phyloP scores from a whole-genome alignment of 2,329 filamentous ascomycete genomes.

The Talaromyces rugulosus region DNA sequence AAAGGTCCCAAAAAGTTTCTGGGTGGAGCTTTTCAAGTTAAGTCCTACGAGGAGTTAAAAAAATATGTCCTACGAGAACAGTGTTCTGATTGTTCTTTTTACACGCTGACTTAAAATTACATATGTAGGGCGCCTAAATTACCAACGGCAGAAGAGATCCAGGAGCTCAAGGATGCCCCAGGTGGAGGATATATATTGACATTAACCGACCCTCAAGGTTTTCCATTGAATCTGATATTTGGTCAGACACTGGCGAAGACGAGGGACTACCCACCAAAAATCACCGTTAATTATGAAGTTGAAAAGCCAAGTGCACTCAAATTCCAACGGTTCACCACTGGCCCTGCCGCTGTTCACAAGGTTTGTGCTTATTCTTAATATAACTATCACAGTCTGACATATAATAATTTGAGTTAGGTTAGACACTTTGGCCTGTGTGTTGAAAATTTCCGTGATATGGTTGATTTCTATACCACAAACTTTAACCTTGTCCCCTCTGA shows the following conservation, averaged over 20 bases:
- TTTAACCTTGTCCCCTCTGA: slow-evolving; percentile 31
- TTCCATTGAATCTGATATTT: slow-evolving; percentile 37
- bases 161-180: slow-evolving; percentile 25
- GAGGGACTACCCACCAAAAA: slow-evolving; percentile 16
- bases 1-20: slow-evolving; percentile 39
- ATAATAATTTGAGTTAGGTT: slow-evolving; percentile 14
- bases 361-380: slow-evolving; percentile 13
- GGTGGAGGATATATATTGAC: slow-evolving; percentile 38
- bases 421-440: slow-evolving; percentile 28
- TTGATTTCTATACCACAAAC: slow-evolving; percentile 25
- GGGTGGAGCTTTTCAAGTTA: slow-evolving; percentile 42
- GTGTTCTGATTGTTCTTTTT: not conserved
- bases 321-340: slow-evolving; percentile 26
- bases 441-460: slow-evolving; percentile 20
- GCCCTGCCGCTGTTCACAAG: slow-evolving; percentile 30
- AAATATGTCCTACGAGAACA: slow-evolving; percentile 22
- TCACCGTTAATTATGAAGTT: slow-evolving; percentile 23
- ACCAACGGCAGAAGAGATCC: not conserved
- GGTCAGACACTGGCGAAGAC: slow-evolving; percentile 27
- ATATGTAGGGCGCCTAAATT: not conserved
- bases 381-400: not conserved
- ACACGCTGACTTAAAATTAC: not conserved
- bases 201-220: slow-evolving; percentile 37
- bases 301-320: slow-evolving; percentile 25
- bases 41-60: slow-evolving; percentile 39